phyloP scores from a whole-genome alignment of 2,329 filamentous ascomycete genomes.

The Coniosporium tulheliwenetii region DNA sequence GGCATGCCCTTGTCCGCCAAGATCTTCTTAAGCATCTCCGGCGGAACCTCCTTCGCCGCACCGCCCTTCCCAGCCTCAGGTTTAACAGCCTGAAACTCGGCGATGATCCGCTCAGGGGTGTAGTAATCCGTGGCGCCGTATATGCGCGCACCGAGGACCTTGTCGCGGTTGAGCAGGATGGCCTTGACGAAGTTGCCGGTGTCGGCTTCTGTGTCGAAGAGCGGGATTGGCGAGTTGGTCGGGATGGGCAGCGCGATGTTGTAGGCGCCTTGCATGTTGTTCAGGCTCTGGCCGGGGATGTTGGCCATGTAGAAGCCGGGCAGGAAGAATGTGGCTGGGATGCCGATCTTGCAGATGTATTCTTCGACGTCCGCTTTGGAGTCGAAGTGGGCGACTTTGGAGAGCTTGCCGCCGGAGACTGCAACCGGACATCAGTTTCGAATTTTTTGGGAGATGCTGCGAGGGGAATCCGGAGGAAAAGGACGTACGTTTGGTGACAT shows the following conservation, averaged over 20 bases:
- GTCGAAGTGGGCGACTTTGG: slow-evolving; percentile 21
- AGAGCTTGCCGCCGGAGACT: slow-evolving; percentile 15
- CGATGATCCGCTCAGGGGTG: slow-evolving; percentile 23
- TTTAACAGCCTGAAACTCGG: slow-evolving; percentile 20
- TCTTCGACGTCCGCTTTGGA: slow-evolving; percentile 18
- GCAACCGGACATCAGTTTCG: too few relatives aligned
- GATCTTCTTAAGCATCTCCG: slow-evolving; percentile 25
- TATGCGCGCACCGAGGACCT: slow-evolving; percentile 27
- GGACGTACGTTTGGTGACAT: slow-evolving; percentile 11
- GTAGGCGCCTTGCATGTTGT: slow-evolving; percentile 2
- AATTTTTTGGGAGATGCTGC: too few relatives aligned
- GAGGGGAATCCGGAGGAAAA: too few relatives aligned
- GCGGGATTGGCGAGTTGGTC: slow-evolving; percentile 3
- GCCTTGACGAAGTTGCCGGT: slow-evolving; percentile 10
- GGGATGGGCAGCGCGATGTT: slow-evolving; percentile 2
- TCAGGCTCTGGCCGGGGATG: not conserved
- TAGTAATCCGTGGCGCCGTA: slow-evolving; percentile 27
- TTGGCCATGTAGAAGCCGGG: slow-evolving; percentile 11
- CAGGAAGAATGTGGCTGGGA: slow-evolving; percentile 9
- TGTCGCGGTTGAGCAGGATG: slow-evolving; percentile 16
- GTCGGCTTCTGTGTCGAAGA: slow-evolving; percentile 5
- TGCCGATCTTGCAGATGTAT: slow-evolving; percentile 9
- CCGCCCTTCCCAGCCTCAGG: slow-evolving; percentile 16
- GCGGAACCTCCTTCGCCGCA: slow-evolving; percentile 19
- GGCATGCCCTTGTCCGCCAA: slow-evolving; percentile 10